Evolutionary conservation across 2,329 filamentous ascomycete species (phyloP).

Genomic region (Myriosclerotinia scirpicola): DNA sequence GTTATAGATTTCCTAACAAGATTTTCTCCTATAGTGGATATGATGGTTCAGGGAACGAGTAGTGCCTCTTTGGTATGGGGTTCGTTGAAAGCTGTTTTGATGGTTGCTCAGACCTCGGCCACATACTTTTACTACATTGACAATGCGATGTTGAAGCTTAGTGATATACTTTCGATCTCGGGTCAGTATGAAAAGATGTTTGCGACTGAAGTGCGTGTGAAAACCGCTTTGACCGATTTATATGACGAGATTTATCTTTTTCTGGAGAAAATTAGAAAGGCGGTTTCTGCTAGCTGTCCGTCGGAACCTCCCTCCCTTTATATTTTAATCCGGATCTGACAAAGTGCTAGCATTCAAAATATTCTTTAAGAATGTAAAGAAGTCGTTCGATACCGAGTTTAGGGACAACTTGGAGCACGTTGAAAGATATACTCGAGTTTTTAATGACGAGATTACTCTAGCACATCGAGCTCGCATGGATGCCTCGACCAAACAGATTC

Average conservation of each 20-base stretch:
- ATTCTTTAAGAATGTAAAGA: slow-evolving; percentile 16
- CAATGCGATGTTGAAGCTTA: slow-evolving; percentile 18
- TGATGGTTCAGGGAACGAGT: slow-evolving; percentile 21
- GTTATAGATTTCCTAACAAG: slow-evolving; percentile 19
- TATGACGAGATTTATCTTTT: slow-evolving; percentile 22
- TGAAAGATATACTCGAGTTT: slow-evolving; percentile 20
- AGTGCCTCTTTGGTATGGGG: slow-evolving; percentile 21
- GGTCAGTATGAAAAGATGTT: slow-evolving; percentile 22
- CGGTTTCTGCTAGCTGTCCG: slow-evolving; percentile 15
- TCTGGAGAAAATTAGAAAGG: slow-evolving; percentile 16
- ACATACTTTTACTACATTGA: slow-evolving; percentile 20
- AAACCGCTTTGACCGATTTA: slow-evolving; percentile 6
- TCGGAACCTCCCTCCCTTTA: neutral
- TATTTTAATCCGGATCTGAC: neutral
- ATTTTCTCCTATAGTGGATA: slow-evolving; percentile 17
- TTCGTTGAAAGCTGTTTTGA: slow-evolving; percentile 17
- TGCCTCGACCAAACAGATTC: slow-evolving; percentile 11
- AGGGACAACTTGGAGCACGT: slow-evolving; percentile 21
- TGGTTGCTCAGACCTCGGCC: slow-evolving; percentile 23
- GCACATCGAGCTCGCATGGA: slow-evolving; percentile 18
- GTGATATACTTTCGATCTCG: slow-evolving; percentile 17
- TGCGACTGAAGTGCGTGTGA: slow-evolving; percentile 14
- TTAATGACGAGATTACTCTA: slow-evolving; percentile 22
- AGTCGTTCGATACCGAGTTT: slow-evolving; percentile 18
- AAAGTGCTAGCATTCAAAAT: slow-evolving; percentile 6